A percentile compares a stretch with the other conserved stretches of the same genome.
phyloP scores from a whole-genome alignment of 805 yeast species.

The Saccharomycopsis microspora region DNA sequence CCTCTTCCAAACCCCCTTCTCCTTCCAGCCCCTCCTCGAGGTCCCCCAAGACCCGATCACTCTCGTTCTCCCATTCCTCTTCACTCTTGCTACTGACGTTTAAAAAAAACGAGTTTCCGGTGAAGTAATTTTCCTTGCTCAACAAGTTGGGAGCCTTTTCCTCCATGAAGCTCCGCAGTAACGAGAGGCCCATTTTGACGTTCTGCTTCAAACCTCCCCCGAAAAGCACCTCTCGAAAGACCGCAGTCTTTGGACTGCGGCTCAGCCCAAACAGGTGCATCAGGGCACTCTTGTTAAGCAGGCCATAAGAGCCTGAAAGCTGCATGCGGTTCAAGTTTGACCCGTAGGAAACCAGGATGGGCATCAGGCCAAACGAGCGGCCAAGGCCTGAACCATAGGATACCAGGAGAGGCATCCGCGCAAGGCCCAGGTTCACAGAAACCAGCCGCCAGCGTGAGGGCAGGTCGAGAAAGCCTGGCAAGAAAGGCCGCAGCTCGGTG shows the following conservation, averaged over 20 bases:
- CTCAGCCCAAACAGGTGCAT: constrained; percentile 7
- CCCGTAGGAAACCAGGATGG: constrained; percentile 4
- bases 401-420: background rate
- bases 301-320: background rate
- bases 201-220: constrained; percentile 15
- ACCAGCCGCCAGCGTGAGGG: background rate
- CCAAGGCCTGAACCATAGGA: constrained; percentile 8
- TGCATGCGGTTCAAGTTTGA: constrained; percentile 1
- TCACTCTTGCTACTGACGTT: too few relatives aligned
- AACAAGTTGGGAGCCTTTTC: constrained; percentile 11
- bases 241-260: constrained; percentile 10
- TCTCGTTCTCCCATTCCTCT: background rate
- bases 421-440: constrained; percentile 3
- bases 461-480: constrained; percentile 14
- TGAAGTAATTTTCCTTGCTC: constrained; percentile 12
- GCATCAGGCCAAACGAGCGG: background rate
- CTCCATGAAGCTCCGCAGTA: constrained; percentile 2
- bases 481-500: constrained; percentile 10
- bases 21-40: background rate
- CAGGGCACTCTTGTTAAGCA: background rate
- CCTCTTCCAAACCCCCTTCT: background rate
- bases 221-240: constrained; percentile 4
- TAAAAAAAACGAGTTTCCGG: too few relatives aligned
- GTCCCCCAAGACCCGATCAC: background rate
- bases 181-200: constrained; percentile 9